phyloP scores from a whole-genome alignment of 1,139 yeast species.

The Yamadazyma oceani region DNA sequence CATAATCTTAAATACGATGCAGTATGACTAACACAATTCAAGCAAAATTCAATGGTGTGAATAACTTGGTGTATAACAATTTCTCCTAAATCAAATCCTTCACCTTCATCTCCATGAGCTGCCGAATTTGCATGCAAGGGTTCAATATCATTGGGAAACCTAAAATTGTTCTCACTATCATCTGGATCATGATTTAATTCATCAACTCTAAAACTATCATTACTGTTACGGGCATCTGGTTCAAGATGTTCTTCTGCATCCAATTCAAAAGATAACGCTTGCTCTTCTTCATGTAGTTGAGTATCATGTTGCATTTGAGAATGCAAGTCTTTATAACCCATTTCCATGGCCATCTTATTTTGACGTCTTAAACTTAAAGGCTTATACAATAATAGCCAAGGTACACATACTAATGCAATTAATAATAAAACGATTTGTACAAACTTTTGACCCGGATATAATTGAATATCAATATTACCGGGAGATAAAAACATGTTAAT shows the following conservation, averaged over 20 bases:
- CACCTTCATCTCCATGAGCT: conserved; percentile 31
- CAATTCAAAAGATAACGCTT: conserved; percentile 26
- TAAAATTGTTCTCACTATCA: conserved; percentile 27
- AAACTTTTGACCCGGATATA: conserved; percentile 80
- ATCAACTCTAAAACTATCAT: conserved; percentile 12
- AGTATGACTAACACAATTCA: conserved; percentile 96
- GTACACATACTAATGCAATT: conserved; percentile 85
- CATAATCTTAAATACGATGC: conserved; percentile 95
- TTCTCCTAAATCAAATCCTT: conserved; percentile 78
- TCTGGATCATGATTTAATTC: conserved; percentile 23
- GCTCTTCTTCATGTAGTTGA: conserved; percentile 36
- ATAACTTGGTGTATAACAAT: conserved; percentile 96
- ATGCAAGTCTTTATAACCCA: conserved; percentile 38
- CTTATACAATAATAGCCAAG: conserved; percentile 86
- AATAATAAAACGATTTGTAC: conserved; percentile 75
- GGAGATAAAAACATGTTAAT: conserved; percentile 96
- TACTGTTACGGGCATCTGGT: too few relatives aligned
- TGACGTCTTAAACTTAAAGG: conserved; percentile 67
- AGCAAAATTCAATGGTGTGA: conserved; percentile 96
- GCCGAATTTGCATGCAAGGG: conserved; percentile 36
- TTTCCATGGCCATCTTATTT: conserved; percentile 32
- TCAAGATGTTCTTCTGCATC: conserved; percentile 12
- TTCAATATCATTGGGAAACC: conserved; percentile 50
- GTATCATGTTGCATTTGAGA: conserved; percentile 33
- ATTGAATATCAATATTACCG: conserved; percentile 77